These are phyloP conservation scores for Solanum virginianum DNA, from an alignment of 257 asterid species.

Conservation along the genomic window DNA sequence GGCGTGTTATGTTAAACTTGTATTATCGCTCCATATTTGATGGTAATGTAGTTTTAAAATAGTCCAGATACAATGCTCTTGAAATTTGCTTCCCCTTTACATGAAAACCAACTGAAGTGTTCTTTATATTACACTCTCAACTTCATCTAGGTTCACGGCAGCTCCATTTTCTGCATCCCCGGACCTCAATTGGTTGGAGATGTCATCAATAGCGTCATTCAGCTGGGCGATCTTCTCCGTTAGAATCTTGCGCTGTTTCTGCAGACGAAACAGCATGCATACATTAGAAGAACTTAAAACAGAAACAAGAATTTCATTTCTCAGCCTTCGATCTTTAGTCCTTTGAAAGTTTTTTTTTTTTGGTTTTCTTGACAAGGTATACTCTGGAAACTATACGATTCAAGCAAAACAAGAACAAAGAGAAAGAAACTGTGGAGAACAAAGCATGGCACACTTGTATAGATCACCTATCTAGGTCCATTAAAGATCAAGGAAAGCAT, in stretches of 20 bases:
- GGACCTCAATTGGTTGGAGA: slow-evolving; percentile 24
- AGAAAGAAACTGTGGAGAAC: neutral
- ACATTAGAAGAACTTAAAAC: neutral
- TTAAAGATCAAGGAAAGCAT: neutral
- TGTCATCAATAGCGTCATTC: slow-evolving; percentile 26
- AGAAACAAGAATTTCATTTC: neutral
- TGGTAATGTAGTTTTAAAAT: neutral
- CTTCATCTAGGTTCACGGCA: slow-evolving; percentile 17
- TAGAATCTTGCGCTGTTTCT: slow-evolving; percentile 28
- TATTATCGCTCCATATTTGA: neutral
- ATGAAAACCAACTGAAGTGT: neutral
- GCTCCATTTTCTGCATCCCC: slow-evolving; percentile 21
- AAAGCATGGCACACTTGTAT: neutral
- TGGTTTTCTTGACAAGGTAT: neutral
- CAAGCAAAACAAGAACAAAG: neutral
- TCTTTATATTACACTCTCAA: slow-evolving; percentile 19
- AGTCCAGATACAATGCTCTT: neutral
- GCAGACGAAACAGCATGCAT: neutral
- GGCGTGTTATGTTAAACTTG: neutral
- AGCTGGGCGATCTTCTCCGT: slow-evolving; percentile 30
- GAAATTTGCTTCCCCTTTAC: neutral
- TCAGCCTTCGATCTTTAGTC: neutral
- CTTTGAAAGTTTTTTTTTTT: neutral
- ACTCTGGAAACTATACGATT: neutral
- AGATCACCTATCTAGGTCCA: neutral